Percentiles rank a stretch among this genome's conserved stretches.
Evolutionary conservation across 768 basidiomycete genomes (phyloP).

Genomic region (Artomyces pyxidatus): DNA sequence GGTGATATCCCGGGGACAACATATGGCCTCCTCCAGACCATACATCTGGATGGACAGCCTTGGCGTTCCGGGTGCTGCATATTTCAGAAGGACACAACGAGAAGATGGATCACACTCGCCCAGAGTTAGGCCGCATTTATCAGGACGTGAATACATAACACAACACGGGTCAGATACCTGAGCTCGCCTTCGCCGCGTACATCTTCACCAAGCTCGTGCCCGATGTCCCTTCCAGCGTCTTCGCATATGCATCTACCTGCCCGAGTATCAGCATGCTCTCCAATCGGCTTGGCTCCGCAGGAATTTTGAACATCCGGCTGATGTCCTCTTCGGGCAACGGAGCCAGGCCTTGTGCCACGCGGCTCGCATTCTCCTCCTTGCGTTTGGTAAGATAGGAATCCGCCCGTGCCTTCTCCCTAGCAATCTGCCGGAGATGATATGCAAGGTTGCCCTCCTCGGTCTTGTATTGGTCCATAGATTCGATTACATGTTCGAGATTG

Average conservation of each 20-base stretch:
- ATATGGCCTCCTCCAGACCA: too few relatives aligned
- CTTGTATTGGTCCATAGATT: constrained; percentile 77
- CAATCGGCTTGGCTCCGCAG: constrained; percentile 79
- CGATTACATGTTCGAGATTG: constrained; percentile 79
- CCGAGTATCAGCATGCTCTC: constrained; percentile 83
- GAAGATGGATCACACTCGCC: not conserved
- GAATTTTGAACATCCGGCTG: constrained; percentile 78
- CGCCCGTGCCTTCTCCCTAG: constrained; percentile 71
- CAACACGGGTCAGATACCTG: constrained; percentile 13
- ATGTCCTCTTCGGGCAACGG: constrained; percentile 87
- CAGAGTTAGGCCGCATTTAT: not conserved
- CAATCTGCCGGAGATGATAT: constrained; percentile 82
- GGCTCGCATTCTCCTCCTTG: constrained; percentile 77
- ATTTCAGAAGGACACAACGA: too few relatives aligned
- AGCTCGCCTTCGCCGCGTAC: constrained; percentile 54
- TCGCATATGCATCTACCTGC: constrained; percentile 80
- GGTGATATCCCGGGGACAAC: too few relatives aligned
- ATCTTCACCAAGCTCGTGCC: constrained; percentile 70
- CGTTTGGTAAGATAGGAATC: constrained; percentile 77
- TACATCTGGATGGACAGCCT: too few relatives aligned
- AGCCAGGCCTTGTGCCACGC: constrained; percentile 74
- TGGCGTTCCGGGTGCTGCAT: too few relatives aligned
- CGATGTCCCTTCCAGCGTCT: constrained; percentile 60
- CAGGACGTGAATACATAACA: not conserved
- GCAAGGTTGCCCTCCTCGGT: constrained; percentile 91